Evolutionary conservation across 129 eudicot genomes (phyloP), one percentile per base, ranked within the genome.

Genomic region (Flaveria sonorensis): DNA sequence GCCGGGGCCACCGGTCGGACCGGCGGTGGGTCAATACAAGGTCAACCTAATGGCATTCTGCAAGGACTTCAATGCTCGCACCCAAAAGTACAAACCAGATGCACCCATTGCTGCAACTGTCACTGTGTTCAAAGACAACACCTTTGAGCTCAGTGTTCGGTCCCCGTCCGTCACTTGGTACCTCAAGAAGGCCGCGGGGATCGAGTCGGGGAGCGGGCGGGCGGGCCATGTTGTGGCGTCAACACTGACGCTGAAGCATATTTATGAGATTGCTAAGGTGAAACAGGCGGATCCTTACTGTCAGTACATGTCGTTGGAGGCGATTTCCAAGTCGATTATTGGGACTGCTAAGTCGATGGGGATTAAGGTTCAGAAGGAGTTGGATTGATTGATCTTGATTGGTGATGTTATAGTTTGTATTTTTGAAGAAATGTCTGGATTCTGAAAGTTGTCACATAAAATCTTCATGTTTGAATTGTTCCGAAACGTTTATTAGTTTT

Each of bases 281-380:
- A 66, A 66, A 16, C 71, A 66, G 9, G 23, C 71, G 50, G 71
- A 66, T 66, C 71, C 71, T 4, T 66, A 66, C 7, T 66, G 71
- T 40, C 50, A 66, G 71, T 66, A 66, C 32, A 66, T 66, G 71
- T 66, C 71, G 50, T 66, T 66, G 51, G 71, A 66, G 71, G 71
- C 71, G 28, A 66, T 66, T 39, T 66, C 71, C 0, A 66, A 66
- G 26, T 66, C 71, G 26, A 66, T 66, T 36, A 66, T 66, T 7
- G 71, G 71, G 3, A 66, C 71, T 19, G 71, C 50, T 2, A 66
- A 66, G n/a, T 66, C 71, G 0, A 66, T 66, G 71, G 71, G 71
- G 71, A 66, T 66, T 66, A 66, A 66, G 50, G 71, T 66, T 66
- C 50, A 39, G 50, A 66, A 66, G 16, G 50, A 66, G 24, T 39